Percentiles rank a stretch among this genome's conserved stretches.
Conservation (phyloP, 2,329 filamentous ascomycete genomes). For the Cryphonectria nitschkei region DNA sequence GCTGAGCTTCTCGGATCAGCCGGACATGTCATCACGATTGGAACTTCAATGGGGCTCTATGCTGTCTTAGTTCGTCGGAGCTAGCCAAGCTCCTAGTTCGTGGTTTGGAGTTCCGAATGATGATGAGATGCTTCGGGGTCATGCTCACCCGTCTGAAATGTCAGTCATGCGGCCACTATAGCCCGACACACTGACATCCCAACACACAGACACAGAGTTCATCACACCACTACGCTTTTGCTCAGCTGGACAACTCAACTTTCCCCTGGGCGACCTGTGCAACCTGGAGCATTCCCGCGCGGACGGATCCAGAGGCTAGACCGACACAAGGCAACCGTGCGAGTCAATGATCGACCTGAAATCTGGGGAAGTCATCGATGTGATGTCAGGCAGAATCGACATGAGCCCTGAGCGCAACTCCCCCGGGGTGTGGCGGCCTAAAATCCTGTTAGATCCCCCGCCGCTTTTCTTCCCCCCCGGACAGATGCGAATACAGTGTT, state of each 20-base stretch:
- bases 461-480: not conserved
- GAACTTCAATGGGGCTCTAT: not conserved
- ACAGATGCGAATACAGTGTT: constrained; percentile 3
- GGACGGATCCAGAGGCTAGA: constrained; percentile 9
- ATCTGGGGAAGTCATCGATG: constrained; percentile 20
- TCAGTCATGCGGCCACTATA: not conserved
- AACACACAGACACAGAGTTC: not conserved
- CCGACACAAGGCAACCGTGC: constrained; percentile 12
- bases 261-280: not conserved
- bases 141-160: not conserved
- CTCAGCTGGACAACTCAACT: constrained; percentile 2
- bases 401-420: not conserved
- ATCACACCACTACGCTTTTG: not conserved
- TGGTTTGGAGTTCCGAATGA: not conserved
- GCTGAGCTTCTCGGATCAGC: not conserved
- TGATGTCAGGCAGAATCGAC: constrained; percentile 17
- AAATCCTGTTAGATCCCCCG: not conserved
- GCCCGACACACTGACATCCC: not conserved
- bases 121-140: not conserved
- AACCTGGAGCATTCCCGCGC: not conserved
- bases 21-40: not conserved
- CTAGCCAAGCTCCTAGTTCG: not conserved
- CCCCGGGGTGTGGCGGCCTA: not conserved
- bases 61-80: not conserved
- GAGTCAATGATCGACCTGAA: constrained; percentile 21